Percentiles rank a stretch among this genome's conserved stretches.
Evolutionary conservation across 805 yeast species (phyloP).

Genomic region (Teunomyces atbi): DNA sequence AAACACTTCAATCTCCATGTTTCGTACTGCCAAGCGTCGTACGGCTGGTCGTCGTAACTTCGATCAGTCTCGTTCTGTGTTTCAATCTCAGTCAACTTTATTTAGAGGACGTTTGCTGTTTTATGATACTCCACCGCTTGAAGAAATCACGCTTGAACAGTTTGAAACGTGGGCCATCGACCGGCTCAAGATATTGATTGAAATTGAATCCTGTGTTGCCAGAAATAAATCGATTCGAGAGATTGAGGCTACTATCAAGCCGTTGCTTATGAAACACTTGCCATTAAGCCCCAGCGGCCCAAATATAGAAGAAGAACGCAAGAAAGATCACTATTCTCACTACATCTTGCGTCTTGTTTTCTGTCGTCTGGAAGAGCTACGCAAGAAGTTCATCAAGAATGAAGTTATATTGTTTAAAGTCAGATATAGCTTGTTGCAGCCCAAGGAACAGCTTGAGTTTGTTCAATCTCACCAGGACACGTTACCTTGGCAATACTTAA

Average conservation of each 20-base stretch:
- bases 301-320: slow-evolving; percentile 55
- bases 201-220: slow-evolving; percentile 72
- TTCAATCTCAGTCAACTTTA: slow-evolving; percentile 27
- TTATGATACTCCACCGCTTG: slow-evolving; percentile 73
- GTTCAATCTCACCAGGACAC: slow-evolving; percentile 53
- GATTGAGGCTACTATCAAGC: slow-evolving; percentile 61
- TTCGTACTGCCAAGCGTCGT: slow-evolving; percentile 71
- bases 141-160: slow-evolving; percentile 87
- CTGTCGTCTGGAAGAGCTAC: slow-evolving; percentile 79
- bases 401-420: slow-evolving; percentile 75
- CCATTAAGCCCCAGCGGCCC: slow-evolving; percentile 52
- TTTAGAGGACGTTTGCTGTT: slow-evolving; percentile 68
- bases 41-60: slow-evolving; percentile 73
- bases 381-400: slow-evolving; percentile 73
- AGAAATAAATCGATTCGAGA: slow-evolving; percentile 66
- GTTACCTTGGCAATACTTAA: slow-evolving; percentile 70
- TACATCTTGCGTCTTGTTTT: slow-evolving; percentile 85
- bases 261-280: slow-evolving; percentile 59
- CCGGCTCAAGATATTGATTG: slow-evolving; percentile 76
- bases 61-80: slow-evolving; percentile 33
- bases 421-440: slow-evolving; percentile 63
- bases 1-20: slow-evolving; percentile 43
- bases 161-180: slow-evolving; percentile 97
- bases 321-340: slow-evolving; percentile 91
- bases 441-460: slow-evolving; percentile 68